Evolutionary conservation across 371 early-diverging fungal genomes (phyloP).

Genomic region (Mucor lusitanicus): DNA sequence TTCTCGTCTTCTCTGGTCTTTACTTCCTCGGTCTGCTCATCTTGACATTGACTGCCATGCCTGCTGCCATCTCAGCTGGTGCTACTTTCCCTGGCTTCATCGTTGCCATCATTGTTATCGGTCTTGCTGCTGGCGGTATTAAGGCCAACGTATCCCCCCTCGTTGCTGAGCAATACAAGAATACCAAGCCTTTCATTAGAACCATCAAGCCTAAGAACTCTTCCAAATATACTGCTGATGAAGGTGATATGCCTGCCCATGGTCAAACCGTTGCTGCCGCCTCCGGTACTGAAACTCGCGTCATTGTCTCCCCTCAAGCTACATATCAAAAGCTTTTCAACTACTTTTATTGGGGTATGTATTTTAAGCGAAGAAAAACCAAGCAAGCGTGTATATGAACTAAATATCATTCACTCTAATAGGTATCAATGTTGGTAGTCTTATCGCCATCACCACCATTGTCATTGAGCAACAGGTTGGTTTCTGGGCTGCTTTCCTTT

Average conservation of each 20-base stretch:
- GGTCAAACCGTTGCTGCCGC: slow-evolving; percentile 3
- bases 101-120: slow-evolving; percentile 70
- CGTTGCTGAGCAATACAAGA: slow-evolving; percentile 49
- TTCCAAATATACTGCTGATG: slow-evolving; percentile 41
- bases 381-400: background rate
- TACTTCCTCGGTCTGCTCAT: slow-evolving; percentile 78
- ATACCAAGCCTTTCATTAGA: slow-evolving; percentile 32
- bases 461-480: slow-evolving; percentile 55
- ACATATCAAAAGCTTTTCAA: slow-evolving; percentile 52
- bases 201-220: slow-evolving; percentile 43
- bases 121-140: slow-evolving; percentile 60
- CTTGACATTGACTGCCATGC: slow-evolving; percentile 63
- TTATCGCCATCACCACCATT: slow-evolving; percentile 65
- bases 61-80: slow-evolving; percentile 53
- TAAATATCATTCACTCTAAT: slow-evolving; percentile 50
- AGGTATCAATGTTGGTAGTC: slow-evolving; percentile 72
- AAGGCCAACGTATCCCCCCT: slow-evolving; percentile 51
- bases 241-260: slow-evolving; percentile 26
- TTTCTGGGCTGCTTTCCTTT: slow-evolving; percentile 70
- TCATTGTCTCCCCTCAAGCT: slow-evolving; percentile 55
- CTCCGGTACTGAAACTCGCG: slow-evolving; percentile 25
- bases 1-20: slow-evolving; percentile 63
- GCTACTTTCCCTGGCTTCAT: slow-evolving; percentile 68
- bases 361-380: background rate
- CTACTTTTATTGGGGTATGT: slow-evolving; percentile 76